These are phyloP conservation scores for Colletotrichum spinosum DNA, from an alignment of 2,329 filamentous ascomycete species.

Conservation along the genomic window DNA sequence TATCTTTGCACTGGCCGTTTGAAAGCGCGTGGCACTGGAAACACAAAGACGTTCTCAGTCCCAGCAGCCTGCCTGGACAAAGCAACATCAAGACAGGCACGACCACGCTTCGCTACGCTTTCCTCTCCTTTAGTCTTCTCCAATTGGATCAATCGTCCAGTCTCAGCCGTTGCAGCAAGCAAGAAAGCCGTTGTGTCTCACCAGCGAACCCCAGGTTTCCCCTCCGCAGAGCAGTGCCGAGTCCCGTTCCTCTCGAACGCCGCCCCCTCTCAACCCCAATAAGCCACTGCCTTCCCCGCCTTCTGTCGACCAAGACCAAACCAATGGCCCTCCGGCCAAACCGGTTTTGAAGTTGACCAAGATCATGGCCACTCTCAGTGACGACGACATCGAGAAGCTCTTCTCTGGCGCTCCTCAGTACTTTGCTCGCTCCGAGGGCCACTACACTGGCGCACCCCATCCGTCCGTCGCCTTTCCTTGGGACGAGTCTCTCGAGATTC, in stretches of 20 bases:
- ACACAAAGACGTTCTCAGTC: no score
- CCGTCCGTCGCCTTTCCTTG: conserved; percentile 76
- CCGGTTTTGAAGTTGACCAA: conserved; percentile 64
- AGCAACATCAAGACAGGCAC: no score
- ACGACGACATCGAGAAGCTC: conserved; percentile 73
- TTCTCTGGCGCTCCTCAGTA: conserved; percentile 83
- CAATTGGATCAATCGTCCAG: conserved; percentile 29
- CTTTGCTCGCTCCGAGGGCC: conserved; percentile 70
- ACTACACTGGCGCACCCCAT: conserved; percentile 69
- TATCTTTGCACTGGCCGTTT: no score
- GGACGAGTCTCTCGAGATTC: conserved; percentile 70
- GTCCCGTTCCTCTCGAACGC: conserved; percentile 36
- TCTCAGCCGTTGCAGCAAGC: conserved; percentile 33
- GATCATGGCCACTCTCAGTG: conserved; percentile 70
- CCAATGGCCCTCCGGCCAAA: conserved; percentile 52
- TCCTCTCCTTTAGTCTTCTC: conserved; percentile 8
- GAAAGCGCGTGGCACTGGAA: no score
- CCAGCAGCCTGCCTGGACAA: no score
- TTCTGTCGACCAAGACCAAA: conserved; percentile 54
- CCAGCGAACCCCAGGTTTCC: conserved; percentile 37
- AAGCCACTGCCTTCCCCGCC: conserved; percentile 69
- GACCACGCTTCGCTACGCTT: background rate
- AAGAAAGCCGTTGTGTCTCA: conserved; percentile 36
- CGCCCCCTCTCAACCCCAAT: conserved; percentile 59
- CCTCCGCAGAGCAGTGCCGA: conserved; percentile 38